Base-by-base conservation (phyloP, 2,329 filamentous ascomycete genomes). In the Aureobasidium sp. region DNA sequence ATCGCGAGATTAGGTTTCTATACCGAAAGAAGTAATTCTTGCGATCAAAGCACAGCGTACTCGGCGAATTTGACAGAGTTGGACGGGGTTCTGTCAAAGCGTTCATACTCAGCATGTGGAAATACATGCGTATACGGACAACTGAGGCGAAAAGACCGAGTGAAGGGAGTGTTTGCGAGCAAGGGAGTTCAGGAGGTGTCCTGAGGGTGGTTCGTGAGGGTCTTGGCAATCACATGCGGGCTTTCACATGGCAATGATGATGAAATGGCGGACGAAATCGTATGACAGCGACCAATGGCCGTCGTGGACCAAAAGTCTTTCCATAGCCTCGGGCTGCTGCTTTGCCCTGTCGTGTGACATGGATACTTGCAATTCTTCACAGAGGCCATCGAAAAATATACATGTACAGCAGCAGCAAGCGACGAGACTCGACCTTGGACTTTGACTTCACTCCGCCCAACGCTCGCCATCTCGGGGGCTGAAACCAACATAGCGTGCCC, bases 221-320 rank as follows among this genome's bases (percentile, higher is more conserved):
- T 12, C 56, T 48, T 41, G 44, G 56, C 56, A 20, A 31, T 59
- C 56, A 59, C 56, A 59, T 59, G 56, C 31, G 41, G 39, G 56
- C 42, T 34, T 48, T 39, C 56, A 59, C 44, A 34, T 59, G 56
- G 31, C 25, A 48, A 49, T 22, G 25, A 59, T 59, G 56, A 49
- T 49, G 56, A 36, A 48, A 59, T 59, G 56, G 56, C 44, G 44
- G 22, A 34, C 20, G 34, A 49, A 49, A 49, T 59, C 56, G 41
- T 49, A 59, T 45, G 56, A 59, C 44, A 49, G 44, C 56, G 14
- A 59, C 56, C 42, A 59, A 59, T 59, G 44, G 56, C 55, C 29
- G 27, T 11, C 2, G 3, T 22, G 15, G 11, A 22, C 41, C 34
- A n/a, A 56, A 59, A 49, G 44, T 22, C 44, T 49, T 41, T 48